Conservation (phyloP, 495 filamentous ascomycete species). For the Xanthoparmelia taractica region DNA sequence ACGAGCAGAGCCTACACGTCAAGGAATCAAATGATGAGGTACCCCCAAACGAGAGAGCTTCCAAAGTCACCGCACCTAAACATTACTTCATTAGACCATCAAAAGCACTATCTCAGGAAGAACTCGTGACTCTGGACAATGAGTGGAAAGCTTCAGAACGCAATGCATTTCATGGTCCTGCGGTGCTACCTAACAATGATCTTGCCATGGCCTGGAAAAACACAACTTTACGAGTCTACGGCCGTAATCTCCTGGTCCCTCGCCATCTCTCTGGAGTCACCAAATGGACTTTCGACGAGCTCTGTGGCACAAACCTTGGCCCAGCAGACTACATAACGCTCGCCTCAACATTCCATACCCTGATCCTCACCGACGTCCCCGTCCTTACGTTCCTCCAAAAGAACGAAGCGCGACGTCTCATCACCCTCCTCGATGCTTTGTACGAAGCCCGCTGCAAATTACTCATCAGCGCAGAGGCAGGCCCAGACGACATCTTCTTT, state of each 20-base stretch:
- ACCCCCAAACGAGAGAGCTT: background rate
- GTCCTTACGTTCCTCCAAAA: conserved; percentile 50
- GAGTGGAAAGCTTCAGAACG: conserved; percentile 14
- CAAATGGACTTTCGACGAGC: conserved; percentile 51
- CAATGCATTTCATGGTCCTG: background rate
- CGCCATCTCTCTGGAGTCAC: conserved; percentile 41
- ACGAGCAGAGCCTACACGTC: conserved; percentile 24
- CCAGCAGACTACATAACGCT: conserved; percentile 68
- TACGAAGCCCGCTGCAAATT: conserved; percentile 65
- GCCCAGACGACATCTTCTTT: conserved; percentile 62
- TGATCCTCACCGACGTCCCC: conserved; percentile 56
- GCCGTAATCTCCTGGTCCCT: conserved; percentile 48
- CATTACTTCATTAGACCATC: conserved; percentile 11
- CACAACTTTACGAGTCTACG: conserved; percentile 48
- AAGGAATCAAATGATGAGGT: background rate
- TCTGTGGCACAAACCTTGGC: conserved; percentile 50
- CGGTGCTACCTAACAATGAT: background rate
- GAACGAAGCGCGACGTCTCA: conserved; percentile 65
- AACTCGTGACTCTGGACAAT: background rate
- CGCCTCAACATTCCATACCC: conserved; percentile 60
- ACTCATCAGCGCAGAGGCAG: conserved; percentile 46
- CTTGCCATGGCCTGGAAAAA: conserved; percentile 37
- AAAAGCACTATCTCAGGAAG: background rate
- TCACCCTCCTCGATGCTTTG: conserved; percentile 62
- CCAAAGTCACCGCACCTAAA: conserved; percentile 7